phyloP scores from a whole-genome alignment of 345 rosid species.

The Eucalyptus marginata region DNA sequence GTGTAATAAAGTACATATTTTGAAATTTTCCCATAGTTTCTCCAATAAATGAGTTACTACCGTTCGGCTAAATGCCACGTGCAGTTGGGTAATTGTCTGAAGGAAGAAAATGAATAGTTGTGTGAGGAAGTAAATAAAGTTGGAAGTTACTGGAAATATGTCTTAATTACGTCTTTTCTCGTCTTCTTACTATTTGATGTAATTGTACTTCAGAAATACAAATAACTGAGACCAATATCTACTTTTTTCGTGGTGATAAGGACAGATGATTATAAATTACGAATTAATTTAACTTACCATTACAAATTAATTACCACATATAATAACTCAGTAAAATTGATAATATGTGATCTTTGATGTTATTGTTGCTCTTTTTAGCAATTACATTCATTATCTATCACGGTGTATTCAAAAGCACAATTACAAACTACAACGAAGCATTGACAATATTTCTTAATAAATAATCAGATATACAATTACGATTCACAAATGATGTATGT shows the following conservation, averaged over 20 bases:
- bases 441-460: background rate
- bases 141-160: background rate
- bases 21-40: too few species aligned
- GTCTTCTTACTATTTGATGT: background rate
- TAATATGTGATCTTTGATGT: background rate
- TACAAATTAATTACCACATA: background rate
- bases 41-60: too few species aligned
- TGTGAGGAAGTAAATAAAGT: background rate
- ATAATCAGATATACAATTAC: background rate
- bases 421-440: background rate
- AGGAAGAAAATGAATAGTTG: background rate
- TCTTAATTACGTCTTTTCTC: background rate
- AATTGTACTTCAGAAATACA: background rate
- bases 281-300: background rate
- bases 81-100: background rate
- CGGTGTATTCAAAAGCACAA: background rate
- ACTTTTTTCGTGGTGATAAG: background rate
- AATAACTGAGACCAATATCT: background rate
- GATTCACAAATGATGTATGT: background rate
- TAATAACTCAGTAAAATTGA: background rate
- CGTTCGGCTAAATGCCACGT: too few species aligned
- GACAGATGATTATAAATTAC: background rate
- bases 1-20: too few species aligned
- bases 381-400: background rate
- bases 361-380: background rate